Evolutionary conservation across 805 yeast species (phyloP).

Genomic region (Wickerhamiella bombiphila): DNA sequence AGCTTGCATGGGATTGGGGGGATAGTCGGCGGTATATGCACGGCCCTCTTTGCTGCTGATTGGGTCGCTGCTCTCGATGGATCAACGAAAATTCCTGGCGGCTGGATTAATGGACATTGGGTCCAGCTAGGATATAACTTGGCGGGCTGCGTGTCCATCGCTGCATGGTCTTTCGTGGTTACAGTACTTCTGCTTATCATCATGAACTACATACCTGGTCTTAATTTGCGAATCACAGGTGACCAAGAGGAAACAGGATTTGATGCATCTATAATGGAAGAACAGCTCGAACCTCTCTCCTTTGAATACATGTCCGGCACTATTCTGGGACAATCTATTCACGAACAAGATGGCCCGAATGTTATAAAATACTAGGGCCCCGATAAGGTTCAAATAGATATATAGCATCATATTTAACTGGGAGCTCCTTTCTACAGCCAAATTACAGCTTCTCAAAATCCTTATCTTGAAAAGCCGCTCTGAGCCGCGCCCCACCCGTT

Average conservation of each 20-base stretch:
- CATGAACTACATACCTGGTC: conserved; percentile 7
- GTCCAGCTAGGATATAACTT: conserved; percentile 9
- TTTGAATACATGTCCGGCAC: too few species aligned
- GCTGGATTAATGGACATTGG: conserved; percentile 11
- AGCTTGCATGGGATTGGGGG: conserved; percentile 36
- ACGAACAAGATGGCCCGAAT: too few species aligned
- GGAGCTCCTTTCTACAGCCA: too few species aligned
- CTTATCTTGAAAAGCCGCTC: too few species aligned
- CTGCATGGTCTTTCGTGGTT: conserved; percentile 10
- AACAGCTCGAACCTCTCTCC: conserved; percentile 3
- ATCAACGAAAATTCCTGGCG: conserved; percentile 6
- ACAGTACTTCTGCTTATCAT: conserved; percentile 2
- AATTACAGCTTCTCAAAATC: too few species aligned
- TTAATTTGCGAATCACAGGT: conserved; percentile 5
- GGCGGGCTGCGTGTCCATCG: conserved; percentile 7
- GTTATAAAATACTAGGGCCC: too few species aligned
- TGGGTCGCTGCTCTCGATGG: conserved; percentile 11
- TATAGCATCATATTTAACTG: too few species aligned
- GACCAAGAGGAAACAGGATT: conserved; percentile 7
- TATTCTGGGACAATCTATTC: too few species aligned
- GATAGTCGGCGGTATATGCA: conserved; percentile 39
- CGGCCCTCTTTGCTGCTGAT: conserved; percentile 65
- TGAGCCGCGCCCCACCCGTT: too few species aligned
- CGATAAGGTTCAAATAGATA: too few species aligned
- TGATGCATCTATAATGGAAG: conserved; percentile 8